A percentile compares a stretch with the other conserved stretches of the same genome.
phyloP scores from a whole-genome alignment of 768 basidiomycete species.

The Suillus fuscotomentosus region DNA sequence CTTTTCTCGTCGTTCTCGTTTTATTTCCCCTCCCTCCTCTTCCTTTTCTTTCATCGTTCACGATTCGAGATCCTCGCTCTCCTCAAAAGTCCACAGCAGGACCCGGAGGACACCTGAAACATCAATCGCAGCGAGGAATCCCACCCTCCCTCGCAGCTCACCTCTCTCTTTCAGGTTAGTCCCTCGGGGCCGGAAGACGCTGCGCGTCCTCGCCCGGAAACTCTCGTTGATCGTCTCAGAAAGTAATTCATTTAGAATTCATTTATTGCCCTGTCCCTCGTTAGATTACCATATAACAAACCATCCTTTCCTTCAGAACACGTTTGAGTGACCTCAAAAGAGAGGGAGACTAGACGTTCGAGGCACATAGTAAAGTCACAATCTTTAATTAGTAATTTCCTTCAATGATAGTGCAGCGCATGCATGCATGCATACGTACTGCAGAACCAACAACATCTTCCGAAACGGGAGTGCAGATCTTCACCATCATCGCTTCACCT shows the following conservation, averaged over 20 bases:
- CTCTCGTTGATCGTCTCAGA: background rate
- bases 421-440: background rate
- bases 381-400: background rate
- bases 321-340: background rate
- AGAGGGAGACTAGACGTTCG: too few relatives aligned
- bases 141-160: background rate
- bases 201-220: background rate
- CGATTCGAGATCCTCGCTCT: too few relatives aligned
- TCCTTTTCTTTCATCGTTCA: too few relatives aligned
- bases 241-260: background rate
- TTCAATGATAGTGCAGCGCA: background rate
- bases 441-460: background rate
- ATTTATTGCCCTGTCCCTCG: background rate
- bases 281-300: background rate
- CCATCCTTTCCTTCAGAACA: background rate
- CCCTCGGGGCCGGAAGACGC: background rate
- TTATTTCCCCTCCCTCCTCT: too few relatives aligned
- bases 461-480: background rate
- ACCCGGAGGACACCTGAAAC: too few relatives aligned
- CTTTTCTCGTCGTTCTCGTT: too few relatives aligned
- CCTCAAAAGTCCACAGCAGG: too few relatives aligned
- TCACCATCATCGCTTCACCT: slow-evolving; percentile 36
- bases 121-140: too few relatives aligned
- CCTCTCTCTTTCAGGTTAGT: background rate
- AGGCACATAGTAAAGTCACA: background rate